Evolutionary conservation across 2,329 filamentous ascomycete species (phyloP).

Genomic region (Phialemoniopsis sp.): DNA sequence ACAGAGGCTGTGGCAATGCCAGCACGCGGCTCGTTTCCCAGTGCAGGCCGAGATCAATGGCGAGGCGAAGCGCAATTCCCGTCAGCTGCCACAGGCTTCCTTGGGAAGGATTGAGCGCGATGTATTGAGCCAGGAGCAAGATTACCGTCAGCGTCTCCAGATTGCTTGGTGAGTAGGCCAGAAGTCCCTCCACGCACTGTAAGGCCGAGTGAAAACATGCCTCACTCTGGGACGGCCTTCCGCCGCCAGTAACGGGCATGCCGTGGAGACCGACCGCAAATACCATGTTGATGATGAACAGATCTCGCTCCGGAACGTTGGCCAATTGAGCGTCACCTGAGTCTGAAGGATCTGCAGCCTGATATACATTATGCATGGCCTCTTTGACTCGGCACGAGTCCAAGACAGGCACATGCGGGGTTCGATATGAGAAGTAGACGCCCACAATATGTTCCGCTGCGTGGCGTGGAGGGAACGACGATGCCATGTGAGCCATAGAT

Average conservation of each 20-base stretch:
- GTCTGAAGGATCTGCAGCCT: constrained; percentile 4
- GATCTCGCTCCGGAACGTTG: constrained; percentile 12
- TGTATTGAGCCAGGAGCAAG: constrained; percentile 23
- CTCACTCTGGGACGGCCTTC: constrained; percentile 21
- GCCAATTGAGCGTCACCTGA: constrained; percentile 4
- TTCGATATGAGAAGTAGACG: constrained; percentile 26
- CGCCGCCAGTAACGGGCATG: constrained; percentile 15
- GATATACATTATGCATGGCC: constrained; percentile 20
- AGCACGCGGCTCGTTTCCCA: constrained; percentile 20
- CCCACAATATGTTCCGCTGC: constrained; percentile 24
- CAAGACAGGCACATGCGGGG: constrained; percentile 24
- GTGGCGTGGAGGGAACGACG: constrained; percentile 24
- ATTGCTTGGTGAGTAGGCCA: constrained; percentile 23
- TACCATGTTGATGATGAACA: constrained; percentile 26
- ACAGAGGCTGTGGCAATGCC: constrained; percentile 11
- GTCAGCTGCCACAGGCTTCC: constrained; percentile 26
- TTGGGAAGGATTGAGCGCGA: constrained; percentile 21
- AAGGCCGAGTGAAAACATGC: constrained; percentile 27
- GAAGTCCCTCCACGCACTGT: constrained; percentile 18
- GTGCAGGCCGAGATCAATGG: constrained; percentile 24
- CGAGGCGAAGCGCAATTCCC: constrained; percentile 24
- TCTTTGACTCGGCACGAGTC: constrained; percentile 16
- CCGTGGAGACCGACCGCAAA: constrained; percentile 23
- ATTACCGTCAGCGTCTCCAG: constrained; percentile 23
- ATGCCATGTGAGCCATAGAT: constrained; percentile 6